Conservation (phyloP, 1,284 basidiomycete species). For the Trametes polyzona region DNA sequence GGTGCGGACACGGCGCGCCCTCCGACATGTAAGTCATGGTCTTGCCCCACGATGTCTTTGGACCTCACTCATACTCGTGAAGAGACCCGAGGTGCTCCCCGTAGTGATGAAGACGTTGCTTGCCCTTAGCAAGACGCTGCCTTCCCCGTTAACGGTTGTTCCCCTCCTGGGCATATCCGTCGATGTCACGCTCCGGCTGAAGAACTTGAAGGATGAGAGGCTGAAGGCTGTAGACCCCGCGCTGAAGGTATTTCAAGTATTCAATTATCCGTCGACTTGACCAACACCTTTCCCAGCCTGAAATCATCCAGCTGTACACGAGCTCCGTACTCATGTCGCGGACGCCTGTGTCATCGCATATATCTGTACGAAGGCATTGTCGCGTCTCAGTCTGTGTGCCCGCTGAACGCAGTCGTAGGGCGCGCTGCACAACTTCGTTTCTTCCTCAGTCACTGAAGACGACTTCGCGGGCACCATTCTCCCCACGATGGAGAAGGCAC, state of each 20-base stretch:
- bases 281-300: constrained; percentile 40
- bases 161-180: constrained; percentile 63
- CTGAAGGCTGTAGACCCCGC: constrained; percentile 44
- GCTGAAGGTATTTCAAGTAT: constrained; percentile 43
- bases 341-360: constrained; percentile 50
- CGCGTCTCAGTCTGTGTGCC: constrained; percentile 18
- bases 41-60: too few relatives aligned
- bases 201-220: constrained; percentile 51
- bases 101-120: constrained; percentile 55
- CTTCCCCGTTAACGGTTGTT: constrained; percentile 50
- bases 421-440: constrained; percentile 66
- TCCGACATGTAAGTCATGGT: constrained; percentile 56
- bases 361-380: constrained; percentile 43
- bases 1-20: constrained; percentile 61
- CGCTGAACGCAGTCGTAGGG: constrained; percentile 38
- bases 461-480: constrained; percentile 59
- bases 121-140: constrained; percentile 50
- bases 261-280: too few relatives aligned
- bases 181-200: constrained; percentile 65
- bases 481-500: constrained; percentile 72
- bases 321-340: constrained; percentile 62
- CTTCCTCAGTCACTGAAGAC: constrained; percentile 48
- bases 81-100: constrained; percentile 54
- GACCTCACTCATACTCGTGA: constrained; percentile 1
- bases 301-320: constrained; percentile 57